Evolutionary conservation across 1,284 basidiomycete species (phyloP), one percentile per base, ranked within the genome.

Genomic region (Somion occarium): DNA sequence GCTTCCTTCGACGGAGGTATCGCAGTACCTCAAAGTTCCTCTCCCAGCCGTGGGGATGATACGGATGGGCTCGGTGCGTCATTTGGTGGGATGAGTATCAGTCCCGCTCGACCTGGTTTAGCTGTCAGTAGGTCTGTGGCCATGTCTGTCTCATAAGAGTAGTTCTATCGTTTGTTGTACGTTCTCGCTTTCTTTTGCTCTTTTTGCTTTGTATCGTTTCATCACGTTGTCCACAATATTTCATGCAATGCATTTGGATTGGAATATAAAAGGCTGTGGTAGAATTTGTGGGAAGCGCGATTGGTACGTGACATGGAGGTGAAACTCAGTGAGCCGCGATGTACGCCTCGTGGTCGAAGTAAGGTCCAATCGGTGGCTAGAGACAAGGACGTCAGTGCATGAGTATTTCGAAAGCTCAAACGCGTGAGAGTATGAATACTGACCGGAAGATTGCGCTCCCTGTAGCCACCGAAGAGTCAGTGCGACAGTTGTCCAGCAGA

Each of bases 11-110:
- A 23, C 5, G 41, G 20, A 20, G 20, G 20, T 3, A 38, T 49
- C 11, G 43, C 50, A 27, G 22, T 51, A 18, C 13, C 37, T 5
- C 22, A 37, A 34, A n/a, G 39, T 12, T n/a, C 23, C 18, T 39
- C 26, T 9, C 24, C 38, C 20, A 68, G 66, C 3, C 70, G 69
- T 0, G n/a, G n/a, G n/a, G 70, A 65, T 44, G 65, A 61, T 9
- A 60, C 68, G 15, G 64, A 63, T 19, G 76, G 73, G 1, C 69
- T 88, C 4, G 83, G 82, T 12, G 71, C 71, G 53, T 87, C 85
- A 2, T 79, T 91, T 59, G 85, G 78, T 12, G 82, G 80, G 23
- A 90, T 91, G 88, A 90, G 85, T 56, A 91, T 91, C 56, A 88
- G 86, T 57, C 86, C 87, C 18, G 67, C 54, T n/a, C 58, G 52